These are phyloP conservation scores for Lasiodiplodia citricola DNA, from an alignment of 2,329 filamentous ascomycete species.

Conservation along the genomic window DNA sequence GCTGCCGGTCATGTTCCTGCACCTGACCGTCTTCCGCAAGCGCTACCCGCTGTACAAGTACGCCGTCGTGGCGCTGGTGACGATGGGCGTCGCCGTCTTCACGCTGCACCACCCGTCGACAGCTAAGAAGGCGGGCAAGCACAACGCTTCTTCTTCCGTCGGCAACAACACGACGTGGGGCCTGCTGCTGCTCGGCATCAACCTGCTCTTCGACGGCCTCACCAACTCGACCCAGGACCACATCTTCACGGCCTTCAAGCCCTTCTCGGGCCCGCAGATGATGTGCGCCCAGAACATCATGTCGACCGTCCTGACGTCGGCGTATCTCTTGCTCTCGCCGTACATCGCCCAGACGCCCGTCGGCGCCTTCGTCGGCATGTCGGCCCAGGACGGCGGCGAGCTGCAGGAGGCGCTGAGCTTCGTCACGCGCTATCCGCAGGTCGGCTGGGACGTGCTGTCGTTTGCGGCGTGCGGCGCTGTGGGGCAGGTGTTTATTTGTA, in stretches of 20 bases:
- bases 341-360: constrained; percentile 71
- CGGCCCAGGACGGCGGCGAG: constrained; percentile 65
- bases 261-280: constrained; percentile 94
- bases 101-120: constrained; percentile 75
- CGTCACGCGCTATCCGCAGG: constrained; percentile 76
- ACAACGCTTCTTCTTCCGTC: constrained; percentile 46
- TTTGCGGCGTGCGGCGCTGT: constrained; percentile 91
- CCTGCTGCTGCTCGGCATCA: constrained; percentile 81
- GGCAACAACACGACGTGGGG: constrained; percentile 72
- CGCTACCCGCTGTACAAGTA: constrained; percentile 97
- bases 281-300: constrained; percentile 98
- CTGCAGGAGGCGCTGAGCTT: constrained; percentile 80
- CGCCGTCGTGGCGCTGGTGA: constrained; percentile 87
- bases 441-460: constrained; percentile 85
- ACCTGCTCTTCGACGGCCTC: constrained; percentile 92
- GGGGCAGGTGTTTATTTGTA: constrained; percentile 91
- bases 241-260: constrained; percentile 78
- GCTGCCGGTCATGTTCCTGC: constrained; percentile 96
- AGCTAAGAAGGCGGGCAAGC: constrained; percentile 45
- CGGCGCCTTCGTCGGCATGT: constrained; percentile 50
- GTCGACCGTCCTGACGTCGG: constrained; percentile 74
- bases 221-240: constrained; percentile 97
- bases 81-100: constrained; percentile 90
- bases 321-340: constrained; percentile 79
- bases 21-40: constrained; percentile 88